A percentile compares a stretch with the other conserved stretches of the same genome.
Conservation (phyloP, 768 basidiomycete genomes). For the Termitomyces sp. region DNA sequence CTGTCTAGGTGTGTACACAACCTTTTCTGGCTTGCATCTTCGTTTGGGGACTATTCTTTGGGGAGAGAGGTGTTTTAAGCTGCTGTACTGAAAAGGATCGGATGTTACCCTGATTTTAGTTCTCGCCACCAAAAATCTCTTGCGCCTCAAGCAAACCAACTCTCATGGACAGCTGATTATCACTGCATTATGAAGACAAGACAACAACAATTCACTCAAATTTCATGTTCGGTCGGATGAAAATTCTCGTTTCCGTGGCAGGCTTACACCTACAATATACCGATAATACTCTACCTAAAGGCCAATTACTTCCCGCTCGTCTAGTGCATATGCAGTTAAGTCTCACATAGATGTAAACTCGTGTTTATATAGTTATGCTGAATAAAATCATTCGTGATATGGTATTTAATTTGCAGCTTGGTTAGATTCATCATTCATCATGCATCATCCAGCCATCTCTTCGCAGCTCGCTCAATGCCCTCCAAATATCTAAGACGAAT, state of each 20-base stretch:
- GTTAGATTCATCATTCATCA: neutral
- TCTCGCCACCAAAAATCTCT: conserved; percentile 70
- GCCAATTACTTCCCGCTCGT: neutral
- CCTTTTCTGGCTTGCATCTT: neutral
- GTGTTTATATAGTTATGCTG: neutral
- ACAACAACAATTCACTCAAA: neutral
- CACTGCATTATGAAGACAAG: conserved; percentile 4
- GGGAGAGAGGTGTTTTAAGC: neutral
- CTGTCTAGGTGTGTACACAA: conserved; percentile 59
- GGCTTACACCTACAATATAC: neutral
- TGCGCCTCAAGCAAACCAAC: conserved; percentile 56
- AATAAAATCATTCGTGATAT: neutral
- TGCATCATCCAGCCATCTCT: conserved; percentile 31
- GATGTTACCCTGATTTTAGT: conserved; percentile 38
- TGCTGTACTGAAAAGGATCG: conserved; percentile 1
- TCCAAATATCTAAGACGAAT: conserved; percentile 74
- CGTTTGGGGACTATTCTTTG: neutral
- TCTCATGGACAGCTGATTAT: conserved; percentile 45
- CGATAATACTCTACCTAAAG: neutral
- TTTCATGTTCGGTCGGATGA: neutral
- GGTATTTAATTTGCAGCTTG: too few relatives aligned
- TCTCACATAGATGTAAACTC: neutral
- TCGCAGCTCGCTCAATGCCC: conserved; percentile 55
- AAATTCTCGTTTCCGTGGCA: too few relatives aligned
- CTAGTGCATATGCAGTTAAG: neutral